Evolutionary conservation across 352 stramenopile genomes (phyloP), one percentile per base, ranked within the genome.

Genomic region (Globisporangium nodosum): DNA sequence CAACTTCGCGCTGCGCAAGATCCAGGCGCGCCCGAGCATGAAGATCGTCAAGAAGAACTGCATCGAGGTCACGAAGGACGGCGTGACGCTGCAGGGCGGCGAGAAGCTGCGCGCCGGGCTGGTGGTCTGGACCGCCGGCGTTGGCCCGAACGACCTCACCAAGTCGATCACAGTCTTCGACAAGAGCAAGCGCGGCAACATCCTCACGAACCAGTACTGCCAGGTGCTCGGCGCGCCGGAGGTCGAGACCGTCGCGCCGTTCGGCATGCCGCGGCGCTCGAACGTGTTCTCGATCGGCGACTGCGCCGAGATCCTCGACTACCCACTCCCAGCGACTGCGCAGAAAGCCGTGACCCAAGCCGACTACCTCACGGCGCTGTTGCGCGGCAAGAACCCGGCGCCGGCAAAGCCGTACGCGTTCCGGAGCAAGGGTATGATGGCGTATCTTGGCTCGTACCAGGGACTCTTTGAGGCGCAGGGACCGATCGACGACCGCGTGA

Each of bases 231-330:
- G 80, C 13, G 69, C 76, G 4, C 73, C 76, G 2, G 73, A 90
- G 53, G 71, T 87, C 31, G 78, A 89, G 59, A 40, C 71, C 16
- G 65, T 66, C 21, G 73, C 77, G 16, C 78, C 78, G 21, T 87
- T 82, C 51, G 76, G 80, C 9, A 81, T 92, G 71, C 76, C 79
- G 5, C 58, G 79, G n/a, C 65, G 66, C 48, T 90, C 80, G n/a
- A 85, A 85, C 50, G 81, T 99, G 11, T 99, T 96, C 69, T 97
- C 95, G 0, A 88, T 99, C 50, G 97, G 97, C 35, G 97, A 99
- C 71, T 98, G 92, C 52, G 93, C 93, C 30, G 81, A 94, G 49
- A 90, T 90, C 62, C 66, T 85, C 15, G 71, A 90, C 55, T 89
- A 94, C 40, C 77, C 85, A 18, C 65, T 99, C 39, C 92, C 96